Evolutionary conservation across 441 rosid species (phyloP), one percentile per base, ranked within the genome.

Genomic region (Flueggea neowawraea): DNA sequence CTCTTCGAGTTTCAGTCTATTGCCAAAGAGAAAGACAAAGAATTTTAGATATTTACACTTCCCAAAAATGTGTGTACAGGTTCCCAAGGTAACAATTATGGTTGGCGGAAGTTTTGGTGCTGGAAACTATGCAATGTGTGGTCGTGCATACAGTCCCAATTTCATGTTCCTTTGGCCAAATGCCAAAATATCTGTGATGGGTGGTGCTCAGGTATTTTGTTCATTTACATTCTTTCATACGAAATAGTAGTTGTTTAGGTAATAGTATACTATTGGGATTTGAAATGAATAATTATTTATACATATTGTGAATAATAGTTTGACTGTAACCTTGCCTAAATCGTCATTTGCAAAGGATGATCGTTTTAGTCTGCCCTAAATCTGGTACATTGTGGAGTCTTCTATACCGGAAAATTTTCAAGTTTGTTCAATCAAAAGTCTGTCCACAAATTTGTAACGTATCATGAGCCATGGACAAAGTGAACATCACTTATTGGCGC

Each of bases 41-140:
- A 10, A 14, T 2, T 10, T 47, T 14, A 12, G 33, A 11, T 53
- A 5, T 15, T 33, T 58, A 33, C 49, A 31, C 50, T 62, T 54
- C 43, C 41, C 31, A 16, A 71, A 32, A 57, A 43, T 67, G 49
- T 36, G 47, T 52, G 66, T 66, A 16, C 76, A 90, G 99, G 96
- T 94, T 28, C 99, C 97, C 54, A 94, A 89, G 79, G 75, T 91
- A 62, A 91, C 99, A 36, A 80, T 94, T 4, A 84, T 94, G 31
- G 86, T 89, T 13, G 99, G 99, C 54, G 96, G 97, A 80, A 91
- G 99, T 74, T 94, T 89, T 60, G 99, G 99, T 63, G 99, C 99
- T 55, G 99, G 99, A 75, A 91, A 94, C 73, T 91, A 94, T 71
- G 99, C 99, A 31, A 94, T 94, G 99, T 94, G 99, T 55, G 99